These are phyloP conservation scores for Metschnikowia continentalis DNA, from an alignment of 805 yeast species.

Conservation along the genomic window DNA sequence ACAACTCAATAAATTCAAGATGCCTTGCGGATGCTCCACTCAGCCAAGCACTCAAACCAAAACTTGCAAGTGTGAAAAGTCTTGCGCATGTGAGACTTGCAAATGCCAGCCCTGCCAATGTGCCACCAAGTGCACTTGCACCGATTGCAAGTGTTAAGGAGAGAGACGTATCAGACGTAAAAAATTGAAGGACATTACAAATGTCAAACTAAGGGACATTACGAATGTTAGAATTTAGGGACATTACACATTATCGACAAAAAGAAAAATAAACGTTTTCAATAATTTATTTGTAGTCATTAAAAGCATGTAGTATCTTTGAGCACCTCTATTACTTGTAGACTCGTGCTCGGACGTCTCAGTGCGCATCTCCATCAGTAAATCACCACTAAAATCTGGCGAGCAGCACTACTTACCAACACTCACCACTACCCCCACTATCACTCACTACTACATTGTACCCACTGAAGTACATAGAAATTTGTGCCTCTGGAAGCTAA, in stretches of 20 bases:
- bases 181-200: background rate
- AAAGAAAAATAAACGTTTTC: no score
- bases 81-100: slow-evolving; percentile 8
- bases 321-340: background rate
- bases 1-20: background rate
- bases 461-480: background rate
- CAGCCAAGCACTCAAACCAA: background rate
- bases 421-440: background rate
- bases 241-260: no score
- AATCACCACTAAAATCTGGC: background rate
- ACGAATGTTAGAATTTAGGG: background rate
- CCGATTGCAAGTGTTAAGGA: slow-evolving; percentile 5
- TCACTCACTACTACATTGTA: background rate
- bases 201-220: background rate
- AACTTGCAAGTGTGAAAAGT: background rate
- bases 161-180: background rate
- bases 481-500: background rate
- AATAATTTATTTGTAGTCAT: background rate
- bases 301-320: background rate
- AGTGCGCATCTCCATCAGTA: background rate
- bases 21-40: slow-evolving; percentile 8
- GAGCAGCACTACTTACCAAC: background rate
- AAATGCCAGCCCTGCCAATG: slow-evolving; percentile 9
- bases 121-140: slow-evolving; percentile 5
- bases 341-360: background rate